Conservation (phyloP, 2,329 filamentous ascomycete genomes). For the Xylaria sp. region DNA sequence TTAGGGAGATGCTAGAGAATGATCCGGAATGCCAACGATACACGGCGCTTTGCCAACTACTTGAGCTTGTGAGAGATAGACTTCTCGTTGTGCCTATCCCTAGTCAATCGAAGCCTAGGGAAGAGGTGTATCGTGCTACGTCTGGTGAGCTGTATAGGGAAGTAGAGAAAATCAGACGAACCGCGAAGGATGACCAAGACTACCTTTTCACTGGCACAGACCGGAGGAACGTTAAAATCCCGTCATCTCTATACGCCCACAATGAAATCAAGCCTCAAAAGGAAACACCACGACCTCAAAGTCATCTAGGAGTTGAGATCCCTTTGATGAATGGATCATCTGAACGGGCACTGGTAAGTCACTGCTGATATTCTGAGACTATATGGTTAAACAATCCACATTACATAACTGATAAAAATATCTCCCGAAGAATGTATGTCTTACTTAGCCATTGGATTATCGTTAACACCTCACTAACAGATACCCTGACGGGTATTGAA, state of each 20-base stretch:
- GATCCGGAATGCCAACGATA: conserved; percentile 14
- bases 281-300: background rate
- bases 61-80: conserved; percentile 11
- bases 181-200: background rate
- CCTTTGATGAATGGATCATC: background rate
- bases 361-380: background rate
- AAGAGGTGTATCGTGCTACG: background rate
- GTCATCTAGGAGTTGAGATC: background rate
- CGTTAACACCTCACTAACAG: background rate
- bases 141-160: background rate
- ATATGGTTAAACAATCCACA: background rate
- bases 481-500: background rate
- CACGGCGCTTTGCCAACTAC: conserved; percentile 10
- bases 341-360: conserved; percentile 5
- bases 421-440: conserved; percentile 12
- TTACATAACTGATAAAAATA: background rate
- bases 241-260: background rate
- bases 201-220: conserved; percentile 3
- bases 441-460: background rate
- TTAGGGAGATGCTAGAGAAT: conserved; percentile 16
- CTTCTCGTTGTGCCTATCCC: conserved; percentile 18
- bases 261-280: background rate
- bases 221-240: background rate
- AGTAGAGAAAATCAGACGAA: background rate
- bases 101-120: background rate